A percentile compares a stretch with the other conserved stretches of the same genome.
These are phyloP conservation scores for Basipetospora chlamydospora DNA, from an alignment of 2,329 filamentous ascomycete genomes.

Conservation along the genomic window DNA sequence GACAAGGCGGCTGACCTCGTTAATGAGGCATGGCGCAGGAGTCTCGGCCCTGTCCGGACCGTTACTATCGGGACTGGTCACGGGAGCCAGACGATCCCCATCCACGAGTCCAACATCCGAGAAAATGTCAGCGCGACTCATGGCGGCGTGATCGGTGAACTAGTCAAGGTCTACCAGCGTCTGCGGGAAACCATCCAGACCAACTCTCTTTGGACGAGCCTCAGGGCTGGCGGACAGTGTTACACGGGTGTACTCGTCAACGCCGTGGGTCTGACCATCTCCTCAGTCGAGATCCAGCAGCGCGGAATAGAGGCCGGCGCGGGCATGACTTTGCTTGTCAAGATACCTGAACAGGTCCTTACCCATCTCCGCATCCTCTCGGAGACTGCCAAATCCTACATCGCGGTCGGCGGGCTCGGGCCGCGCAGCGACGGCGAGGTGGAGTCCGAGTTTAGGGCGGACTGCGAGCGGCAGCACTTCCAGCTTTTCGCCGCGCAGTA, in stretches of 20 bases:
- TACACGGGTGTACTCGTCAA: slow-evolving; percentile 48
- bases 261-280: slow-evolving; percentile 70
- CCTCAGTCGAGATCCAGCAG: slow-evolving; percentile 81
- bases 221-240: slow-evolving; percentile 18
- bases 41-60: neutral
- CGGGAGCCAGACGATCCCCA: slow-evolving; percentile 12
- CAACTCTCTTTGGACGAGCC: slow-evolving; percentile 32
- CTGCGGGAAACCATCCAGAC: slow-evolving; percentile 42
- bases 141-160: slow-evolving; percentile 30
- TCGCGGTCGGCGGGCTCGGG: slow-evolving; percentile 58
- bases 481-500: slow-evolving; percentile 58
- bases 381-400: slow-evolving; percentile 77
- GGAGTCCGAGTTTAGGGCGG: slow-evolving; percentile 49
- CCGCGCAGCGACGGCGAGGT: slow-evolving; percentile 45
- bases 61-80: slow-evolving; percentile 4
- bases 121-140: slow-evolving; percentile 11
- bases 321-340: slow-evolving; percentile 64
- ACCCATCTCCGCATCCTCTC: slow-evolving; percentile 79
- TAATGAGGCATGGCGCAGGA: slow-evolving; percentile 3
- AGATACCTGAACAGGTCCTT: slow-evolving; percentile 68
- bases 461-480: slow-evolving; percentile 58
- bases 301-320: slow-evolving; percentile 64
- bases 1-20: slow-evolving; percentile 4
- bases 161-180: slow-evolving; percentile 46
- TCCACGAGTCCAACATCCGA: slow-evolving; percentile 19